phyloP scores from a whole-genome alignment of 179 eudicot species.

The Camellia oleifera region DNA sequence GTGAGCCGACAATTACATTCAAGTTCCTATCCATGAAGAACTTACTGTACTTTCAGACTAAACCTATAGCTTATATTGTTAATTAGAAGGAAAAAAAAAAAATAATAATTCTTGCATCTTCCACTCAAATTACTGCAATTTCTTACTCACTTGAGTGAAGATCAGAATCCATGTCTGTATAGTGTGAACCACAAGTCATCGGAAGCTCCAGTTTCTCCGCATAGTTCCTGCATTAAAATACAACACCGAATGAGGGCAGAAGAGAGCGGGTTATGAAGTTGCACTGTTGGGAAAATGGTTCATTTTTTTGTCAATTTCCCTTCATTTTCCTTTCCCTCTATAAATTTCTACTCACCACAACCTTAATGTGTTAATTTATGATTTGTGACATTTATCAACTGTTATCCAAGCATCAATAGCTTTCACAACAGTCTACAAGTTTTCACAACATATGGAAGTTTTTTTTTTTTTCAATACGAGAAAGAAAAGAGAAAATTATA shows the following conservation, averaged over 20 bases:
- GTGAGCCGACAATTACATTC: neutral
- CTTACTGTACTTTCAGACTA: neutral
- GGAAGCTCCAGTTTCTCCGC: constrained; percentile 49
- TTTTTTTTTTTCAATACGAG: neutral
- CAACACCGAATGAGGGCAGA: neutral
- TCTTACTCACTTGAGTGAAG: constrained; percentile 40
- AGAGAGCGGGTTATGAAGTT: neutral
- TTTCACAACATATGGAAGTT: neutral
- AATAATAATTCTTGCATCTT: neutral
- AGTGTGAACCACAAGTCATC: constrained; percentile 32
- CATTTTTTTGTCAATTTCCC: no score
- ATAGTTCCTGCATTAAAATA: constrained; percentile 52
- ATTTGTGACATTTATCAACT: no score
- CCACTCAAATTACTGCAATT: neutral
- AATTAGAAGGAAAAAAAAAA: neutral
- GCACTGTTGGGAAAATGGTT: no score
- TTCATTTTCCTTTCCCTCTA: no score
- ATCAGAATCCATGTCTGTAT: constrained; percentile 41
- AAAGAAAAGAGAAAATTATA: constrained; percentile 12
- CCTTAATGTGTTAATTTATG: no score
- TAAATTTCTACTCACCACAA: no score
- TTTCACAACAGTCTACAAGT: no score
- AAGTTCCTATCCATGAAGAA: neutral
- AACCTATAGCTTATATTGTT: neutral
- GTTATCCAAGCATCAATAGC: no score